Evolutionary conservation across 1,284 basidiomycete genomes (phyloP), one percentile per base, ranked within the genome.

Genomic region (Pascua sp.): DNA sequence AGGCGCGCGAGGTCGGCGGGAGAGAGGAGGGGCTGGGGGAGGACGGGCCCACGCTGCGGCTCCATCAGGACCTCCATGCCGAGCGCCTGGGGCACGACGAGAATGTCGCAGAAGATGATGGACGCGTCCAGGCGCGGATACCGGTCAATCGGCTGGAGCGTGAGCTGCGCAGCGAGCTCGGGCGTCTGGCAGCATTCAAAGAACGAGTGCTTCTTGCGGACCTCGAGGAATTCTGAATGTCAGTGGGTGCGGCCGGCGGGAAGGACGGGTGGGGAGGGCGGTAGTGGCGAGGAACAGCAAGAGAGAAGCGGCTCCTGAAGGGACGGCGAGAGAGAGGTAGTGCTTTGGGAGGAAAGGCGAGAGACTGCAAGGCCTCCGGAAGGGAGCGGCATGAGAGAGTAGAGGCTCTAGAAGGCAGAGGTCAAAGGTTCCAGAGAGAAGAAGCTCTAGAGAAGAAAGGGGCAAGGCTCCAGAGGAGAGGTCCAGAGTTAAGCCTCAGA

Each of bases 71-170:
- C 91, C 68, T 88, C 87, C 85, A 97, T 88, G 36, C 93, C 93
- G 84, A 97, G 85, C 16, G 93, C 93, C 75, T 97, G 92, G 0
- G 93, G 94, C 54, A 98, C 82, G 75, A 98, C 93, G 64, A 98
- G 87, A 77, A 97, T 94, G 76, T 96, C 93, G 69, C 86, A 90
- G 81, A 98, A 98, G 77, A 97, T 96, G 79, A 97, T 97, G 50
- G 90, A 84, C 13, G 92, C 93, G 77, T 97, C 94, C 66, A 97
- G 78, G 40, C 91, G 82, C 9, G 84, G 75, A 78, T 89, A 97
- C 47, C 91, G 85, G 60, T 86, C 84, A 70, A 96, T 90, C 49
- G 94, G 94, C 77, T 97, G 93, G 43, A 96, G 78, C 5, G 93
- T 97, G 68, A 97, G 81, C 72, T 91, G 85, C 43, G 83, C 86